Evolutionary conservation across 768 basidiomycete species (phyloP).

Genomic region (Psilocybe sp.): DNA sequence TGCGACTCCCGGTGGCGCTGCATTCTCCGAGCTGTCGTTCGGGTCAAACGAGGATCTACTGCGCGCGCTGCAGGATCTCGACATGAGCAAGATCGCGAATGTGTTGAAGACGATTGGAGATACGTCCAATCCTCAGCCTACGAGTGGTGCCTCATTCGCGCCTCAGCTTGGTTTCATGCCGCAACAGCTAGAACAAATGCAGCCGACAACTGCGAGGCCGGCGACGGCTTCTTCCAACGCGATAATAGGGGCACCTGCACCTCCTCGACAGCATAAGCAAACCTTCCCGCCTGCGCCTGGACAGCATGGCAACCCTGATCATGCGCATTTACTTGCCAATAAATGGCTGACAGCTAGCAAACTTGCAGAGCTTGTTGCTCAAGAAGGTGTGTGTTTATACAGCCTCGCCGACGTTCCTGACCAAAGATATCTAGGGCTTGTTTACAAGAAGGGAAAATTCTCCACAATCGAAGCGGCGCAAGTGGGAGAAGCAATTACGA

Average conservation of each 20-base stretch:
- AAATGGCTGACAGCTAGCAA: constrained; percentile 77
- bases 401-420: not conserved
- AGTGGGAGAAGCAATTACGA: constrained; percentile 60
- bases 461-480: constrained; percentile 75
- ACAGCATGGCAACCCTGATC: constrained; percentile 46
- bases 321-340: constrained; percentile 68
- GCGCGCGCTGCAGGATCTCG: constrained; percentile 69
- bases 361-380: constrained; percentile 64
- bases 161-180: constrained; percentile 21
- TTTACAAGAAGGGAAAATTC: constrained; percentile 87
- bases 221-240: constrained; percentile 39
- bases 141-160: constrained; percentile 30
- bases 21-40: constrained; percentile 37
- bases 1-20: constrained; percentile 13
- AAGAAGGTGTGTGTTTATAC: constrained; percentile 47
- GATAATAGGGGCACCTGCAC: constrained; percentile 37
- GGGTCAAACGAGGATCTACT: constrained; percentile 73
- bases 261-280: constrained; percentile 27
- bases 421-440: constrained; percentile 51
- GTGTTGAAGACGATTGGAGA: constrained; percentile 67
- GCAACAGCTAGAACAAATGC: constrained; percentile 16
- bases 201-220: constrained; percentile 36
- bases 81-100: constrained; percentile 66
- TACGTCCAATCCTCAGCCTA: constrained; percentile 33
- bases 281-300: constrained; percentile 37